Conservation (phyloP, 2,329 filamentous ascomycete species). For the Penicillium sp. region DNA sequence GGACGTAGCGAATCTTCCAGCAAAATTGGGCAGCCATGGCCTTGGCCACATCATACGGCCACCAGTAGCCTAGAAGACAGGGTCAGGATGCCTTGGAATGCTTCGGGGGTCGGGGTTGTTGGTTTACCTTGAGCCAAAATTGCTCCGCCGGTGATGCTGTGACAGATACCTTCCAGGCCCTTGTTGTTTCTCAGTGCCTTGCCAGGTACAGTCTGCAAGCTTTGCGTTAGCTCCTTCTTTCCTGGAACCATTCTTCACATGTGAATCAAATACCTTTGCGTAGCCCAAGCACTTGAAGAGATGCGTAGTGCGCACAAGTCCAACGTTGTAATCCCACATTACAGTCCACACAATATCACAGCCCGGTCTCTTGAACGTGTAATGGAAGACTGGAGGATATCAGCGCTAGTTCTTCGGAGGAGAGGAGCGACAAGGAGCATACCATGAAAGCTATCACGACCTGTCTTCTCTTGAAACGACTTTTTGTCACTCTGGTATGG, state of each 20-base stretch:
- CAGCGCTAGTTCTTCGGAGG: not conserved
- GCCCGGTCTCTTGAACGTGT: conserved; percentile 71
- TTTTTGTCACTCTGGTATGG: conserved; percentile 96
- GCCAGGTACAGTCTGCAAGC: conserved; percentile 73
- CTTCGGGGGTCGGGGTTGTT: not conserved
- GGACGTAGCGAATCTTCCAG: conserved; percentile 73
- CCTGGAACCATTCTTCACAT: not conserved
- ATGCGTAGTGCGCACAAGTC: conserved; percentile 87
- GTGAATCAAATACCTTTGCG: conserved; percentile 65
- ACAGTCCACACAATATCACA: conserved; percentile 68
- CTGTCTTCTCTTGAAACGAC: conserved; percentile 79
- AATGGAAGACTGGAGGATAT: conserved; percentile 50
- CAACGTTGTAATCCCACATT: conserved; percentile 97
- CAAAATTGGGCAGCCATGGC: conserved; percentile 90
- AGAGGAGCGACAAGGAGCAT: conserved; percentile 10
- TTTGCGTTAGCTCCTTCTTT: not conserved
- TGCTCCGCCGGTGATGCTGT: conserved; percentile 91
- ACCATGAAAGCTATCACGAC: conserved; percentile 87
- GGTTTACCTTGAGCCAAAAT: conserved; percentile 78
- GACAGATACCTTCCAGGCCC: conserved; percentile 82
- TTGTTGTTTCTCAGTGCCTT: conserved; percentile 77
- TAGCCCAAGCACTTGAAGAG: conserved; percentile 91
- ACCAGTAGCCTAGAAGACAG: conserved; percentile 76
- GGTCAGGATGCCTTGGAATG: conserved; percentile 4
- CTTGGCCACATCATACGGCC: conserved; percentile 82